Evolutionary conservation across 1,284 basidiomycete species (phyloP), one percentile per base, ranked within the genome.

Genomic region (Trichosporon sp.): DNA sequence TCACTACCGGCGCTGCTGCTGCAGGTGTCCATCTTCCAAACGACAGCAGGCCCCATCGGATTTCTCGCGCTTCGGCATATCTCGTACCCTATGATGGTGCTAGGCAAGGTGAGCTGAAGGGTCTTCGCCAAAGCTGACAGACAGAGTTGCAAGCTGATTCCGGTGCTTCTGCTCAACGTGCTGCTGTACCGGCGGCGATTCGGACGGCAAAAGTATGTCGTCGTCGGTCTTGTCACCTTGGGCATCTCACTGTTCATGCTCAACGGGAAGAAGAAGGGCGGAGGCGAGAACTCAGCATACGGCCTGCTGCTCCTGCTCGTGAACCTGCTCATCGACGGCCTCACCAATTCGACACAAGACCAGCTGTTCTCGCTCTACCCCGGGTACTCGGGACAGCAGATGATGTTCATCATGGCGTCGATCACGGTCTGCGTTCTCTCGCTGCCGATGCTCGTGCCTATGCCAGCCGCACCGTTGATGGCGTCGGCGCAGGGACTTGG

Each of bases 171-270:
- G 44, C 82, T 85, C 76, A 84, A 85, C 71, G 82, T 85, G 19
- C 59, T 84, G 16, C 73, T 84, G 29, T 96, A 96, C 81, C 90
- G 92, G 61, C 87, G 93, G 60, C 84, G 86, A 68, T 99, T 97
- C 80, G 91, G 92, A 0, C 85, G 87, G 1, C 89, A 97, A 86
- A 98, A 98, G 78, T 98, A 98, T 78, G 82, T 91, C 69, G 92
- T 99, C 63, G 94, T 98, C 27, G 84, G 85, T 14, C 87, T 95
- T 82, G 95, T 99, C 71, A 98, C 95, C 2, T 71, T 85, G 0
- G 96, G 96, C 0, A 98, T 99, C 78, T 91, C 89, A 60, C 84
- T 95, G 73, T 99, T 99, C 82, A 98, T 98, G 95, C 86, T 89
- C 58, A 87, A 92, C 72, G 69, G 71, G 14, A 71, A 70, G 57